Evolutionary conservation across 768 basidiomycete genomes (phyloP).

Genomic region (Naganishia onofrii): DNA sequence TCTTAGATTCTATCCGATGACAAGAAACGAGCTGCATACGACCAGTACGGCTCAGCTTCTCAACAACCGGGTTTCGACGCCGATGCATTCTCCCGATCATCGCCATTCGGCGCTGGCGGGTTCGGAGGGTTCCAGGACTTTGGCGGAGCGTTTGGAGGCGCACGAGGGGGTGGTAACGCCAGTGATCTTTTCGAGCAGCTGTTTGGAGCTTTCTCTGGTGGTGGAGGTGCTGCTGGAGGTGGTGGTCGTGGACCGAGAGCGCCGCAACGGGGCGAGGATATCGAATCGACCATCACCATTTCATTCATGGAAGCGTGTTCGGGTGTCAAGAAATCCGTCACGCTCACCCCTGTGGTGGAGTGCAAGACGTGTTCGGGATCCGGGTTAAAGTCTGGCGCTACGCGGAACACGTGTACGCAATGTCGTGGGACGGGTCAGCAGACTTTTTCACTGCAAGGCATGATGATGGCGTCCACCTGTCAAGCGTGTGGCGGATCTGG

Average conservation of each 20-base stretch:
- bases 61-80: constrained; percentile 93
- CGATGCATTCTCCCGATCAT: constrained; percentile 66
- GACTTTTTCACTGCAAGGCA: constrained; percentile 88
- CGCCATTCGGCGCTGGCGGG: constrained; percentile 61
- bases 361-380: constrained; percentile 80
- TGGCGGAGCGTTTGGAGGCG: constrained; percentile 53
- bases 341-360: constrained; percentile 73
- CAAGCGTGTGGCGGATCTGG: constrained; percentile 76
- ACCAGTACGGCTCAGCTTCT: constrained; percentile 87
- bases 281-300: constrained; percentile 72
- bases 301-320: constrained; percentile 94
- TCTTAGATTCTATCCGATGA: constrained; percentile 85
- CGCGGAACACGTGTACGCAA: constrained; percentile 70
- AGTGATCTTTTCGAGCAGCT: constrained; percentile 78
- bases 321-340: constrained; percentile 72
- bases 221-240: constrained; percentile 50
- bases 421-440: constrained; percentile 84
- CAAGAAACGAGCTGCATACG: constrained; percentile 83
- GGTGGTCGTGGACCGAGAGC: constrained; percentile 53
- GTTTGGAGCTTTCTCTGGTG: constrained; percentile 64
- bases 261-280: constrained; percentile 66
- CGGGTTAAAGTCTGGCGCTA: constrained; percentile 81
- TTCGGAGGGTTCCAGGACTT: constrained; percentile 75
- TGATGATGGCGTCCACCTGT: constrained; percentile 95
- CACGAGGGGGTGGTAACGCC: constrained; percentile 44